A percentile compares a stretch with the other conserved stretches of the same genome.
Evolutionary conservation across 1,139 yeast genomes (phyloP).

Genomic region (Suhomyces anneliseae): DNA sequence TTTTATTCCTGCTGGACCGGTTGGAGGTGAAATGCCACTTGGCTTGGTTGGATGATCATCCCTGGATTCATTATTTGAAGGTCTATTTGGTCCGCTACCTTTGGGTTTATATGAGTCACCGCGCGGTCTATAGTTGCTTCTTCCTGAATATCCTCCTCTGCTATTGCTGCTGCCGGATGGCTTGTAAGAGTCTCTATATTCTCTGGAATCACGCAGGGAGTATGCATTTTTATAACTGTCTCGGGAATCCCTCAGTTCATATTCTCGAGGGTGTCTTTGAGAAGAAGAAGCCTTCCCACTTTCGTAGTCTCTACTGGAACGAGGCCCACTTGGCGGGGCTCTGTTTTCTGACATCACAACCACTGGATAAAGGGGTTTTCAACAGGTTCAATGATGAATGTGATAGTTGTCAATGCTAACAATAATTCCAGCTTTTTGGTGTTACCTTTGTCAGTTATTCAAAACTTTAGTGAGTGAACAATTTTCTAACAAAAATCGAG

Average conservation of each 20-base stretch:
- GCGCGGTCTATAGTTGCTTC: slow-evolving; percentile 14
- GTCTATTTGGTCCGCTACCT: slow-evolving; percentile 6
- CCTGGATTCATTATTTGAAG: slow-evolving; percentile 5
- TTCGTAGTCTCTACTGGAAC: slow-evolving; percentile 25
- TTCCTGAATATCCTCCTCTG: slow-evolving; percentile 10
- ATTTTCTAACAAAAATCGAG: slow-evolving; percentile 1
- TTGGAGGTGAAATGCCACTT: neutral
- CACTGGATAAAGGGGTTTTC: neutral
- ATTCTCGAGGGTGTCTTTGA: slow-evolving; percentile 3
- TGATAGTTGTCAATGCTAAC: neutral
- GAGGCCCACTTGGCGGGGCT: slow-evolving; percentile 43
- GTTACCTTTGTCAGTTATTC: neutral
- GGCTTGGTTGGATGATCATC: neutral
- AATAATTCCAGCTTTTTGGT: no score
- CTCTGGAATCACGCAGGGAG: slow-evolving; percentile 4
- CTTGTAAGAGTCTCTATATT: slow-evolving; percentile 9
- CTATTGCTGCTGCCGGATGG: slow-evolving; percentile 1
- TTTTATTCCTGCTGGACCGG: slow-evolving; percentile 13
- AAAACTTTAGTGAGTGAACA: neutral
- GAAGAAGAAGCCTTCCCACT: slow-evolving; percentile 5
- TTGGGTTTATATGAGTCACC: slow-evolving; percentile 14
- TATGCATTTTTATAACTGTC: slow-evolving; percentile 4
- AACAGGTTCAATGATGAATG: neutral
- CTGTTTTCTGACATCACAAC: slow-evolving; percentile 42
- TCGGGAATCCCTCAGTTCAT: slow-evolving; percentile 7